Conservation (phyloP, 164 flowering plant species). For the Annona squamosa region DNA sequence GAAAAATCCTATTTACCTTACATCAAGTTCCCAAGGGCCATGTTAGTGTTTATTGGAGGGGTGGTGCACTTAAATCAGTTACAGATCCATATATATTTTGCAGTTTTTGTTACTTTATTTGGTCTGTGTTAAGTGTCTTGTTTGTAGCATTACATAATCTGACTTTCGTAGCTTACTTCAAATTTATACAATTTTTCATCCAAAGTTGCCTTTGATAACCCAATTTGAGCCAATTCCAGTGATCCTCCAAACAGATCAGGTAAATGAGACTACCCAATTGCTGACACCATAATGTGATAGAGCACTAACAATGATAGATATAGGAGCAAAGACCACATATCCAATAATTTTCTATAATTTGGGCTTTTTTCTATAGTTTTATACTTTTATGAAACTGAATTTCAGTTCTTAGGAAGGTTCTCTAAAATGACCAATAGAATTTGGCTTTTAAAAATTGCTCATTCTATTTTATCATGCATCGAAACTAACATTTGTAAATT, state of each 20-base stretch:
- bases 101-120: neutral
- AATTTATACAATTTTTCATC: slow-evolving; percentile 58
- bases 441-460: too few species aligned
- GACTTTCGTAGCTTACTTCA: neutral
- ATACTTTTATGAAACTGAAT: too few species aligned
- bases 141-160: neutral
- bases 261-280: slow-evolving; percentile 8
- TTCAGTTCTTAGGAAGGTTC: too few species aligned
- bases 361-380: too few species aligned
- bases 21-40: slow-evolving; percentile 99
- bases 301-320: too few species aligned
- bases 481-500: too few species aligned
- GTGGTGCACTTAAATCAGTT: slow-evolving; percentile 80
- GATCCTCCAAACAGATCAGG: slow-evolving; percentile 90
- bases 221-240: slow-evolving; percentile 91
- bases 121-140: neutral
- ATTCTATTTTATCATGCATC: too few species aligned
- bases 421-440: too few species aligned
- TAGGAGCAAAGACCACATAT: too few species aligned
- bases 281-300: too few species aligned
- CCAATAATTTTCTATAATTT: too few species aligned
- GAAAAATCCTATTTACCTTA: slow-evolving; percentile 37
- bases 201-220: slow-evolving; percentile 78
- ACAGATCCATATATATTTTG: slow-evolving; percentile 65
- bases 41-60: slow-evolving; percentile 96